Evolutionary conservation across 257 asterid species (phyloP).

Genomic region (Ocimum tenuiflorum): DNA sequence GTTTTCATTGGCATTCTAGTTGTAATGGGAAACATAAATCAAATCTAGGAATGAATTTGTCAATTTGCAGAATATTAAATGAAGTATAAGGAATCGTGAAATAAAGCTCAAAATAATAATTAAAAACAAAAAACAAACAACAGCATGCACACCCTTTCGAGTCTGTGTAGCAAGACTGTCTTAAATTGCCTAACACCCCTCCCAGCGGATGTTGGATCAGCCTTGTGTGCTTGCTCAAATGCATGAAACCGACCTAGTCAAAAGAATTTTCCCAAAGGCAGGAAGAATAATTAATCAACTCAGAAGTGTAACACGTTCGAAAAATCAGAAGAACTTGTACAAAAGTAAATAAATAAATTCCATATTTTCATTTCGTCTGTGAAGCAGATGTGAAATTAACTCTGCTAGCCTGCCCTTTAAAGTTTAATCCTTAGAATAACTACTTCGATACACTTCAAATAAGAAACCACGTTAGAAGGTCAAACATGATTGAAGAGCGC

Average conservation of each 20-base stretch:
- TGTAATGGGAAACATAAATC: neutral
- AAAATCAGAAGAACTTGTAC: neutral
- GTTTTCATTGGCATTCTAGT: neutral
- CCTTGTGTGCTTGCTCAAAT: conserved; percentile 81
- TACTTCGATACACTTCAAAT: neutral
- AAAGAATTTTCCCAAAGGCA: neutral
- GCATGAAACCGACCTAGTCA: conserved; percentile 89
- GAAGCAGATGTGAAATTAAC: too few species aligned
- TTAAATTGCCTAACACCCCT: conserved; percentile 97
- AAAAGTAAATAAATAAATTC: neutral
- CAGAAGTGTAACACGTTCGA: neutral
- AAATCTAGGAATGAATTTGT: conserved; percentile 5
- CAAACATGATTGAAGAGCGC: neutral
- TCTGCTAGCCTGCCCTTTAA: too few species aligned
- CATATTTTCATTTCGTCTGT: neutral
- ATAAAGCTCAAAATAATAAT: conserved; percentile 8
- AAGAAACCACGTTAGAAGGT: neutral
- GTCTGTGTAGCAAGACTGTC: conserved; percentile 78
- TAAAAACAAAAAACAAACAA: conserved; percentile 13
- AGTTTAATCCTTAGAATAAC: neutral
- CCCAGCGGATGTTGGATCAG: conserved; percentile 75
- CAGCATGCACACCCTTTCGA: conserved; percentile 48
- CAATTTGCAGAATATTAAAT: neutral
- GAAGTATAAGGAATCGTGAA: neutral
- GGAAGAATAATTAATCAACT: neutral